Evolutionary conservation across 495 filamentous ascomycete genomes (phyloP).

Genomic region (Durotheca rogersii): DNA sequence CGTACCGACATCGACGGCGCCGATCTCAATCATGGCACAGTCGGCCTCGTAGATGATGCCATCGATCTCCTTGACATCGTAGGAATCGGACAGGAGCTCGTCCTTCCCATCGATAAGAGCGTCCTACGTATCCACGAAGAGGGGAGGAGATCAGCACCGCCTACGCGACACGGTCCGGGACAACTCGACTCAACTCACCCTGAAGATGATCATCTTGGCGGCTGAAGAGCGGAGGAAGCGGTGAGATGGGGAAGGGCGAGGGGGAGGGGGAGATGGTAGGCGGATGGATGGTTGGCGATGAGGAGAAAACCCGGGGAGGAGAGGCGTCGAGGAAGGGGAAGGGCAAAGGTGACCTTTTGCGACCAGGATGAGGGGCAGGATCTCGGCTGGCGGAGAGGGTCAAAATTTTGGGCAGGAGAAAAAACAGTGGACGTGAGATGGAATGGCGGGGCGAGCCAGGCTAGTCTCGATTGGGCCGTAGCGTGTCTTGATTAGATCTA

Average conservation of each 20-base stretch:
- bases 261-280: conserved; percentile 23
- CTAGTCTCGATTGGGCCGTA: conserved; percentile 10
- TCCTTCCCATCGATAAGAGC: conserved; percentile 70
- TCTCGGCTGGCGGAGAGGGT: conserved; percentile 31
- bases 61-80: conserved; percentile 72
- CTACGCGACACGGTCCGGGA: conserved; percentile 1
- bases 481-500: conserved; percentile 28
- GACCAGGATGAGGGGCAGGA: conserved; percentile 39
- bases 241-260: conserved; percentile 19
- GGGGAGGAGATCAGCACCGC: conserved; percentile 21
- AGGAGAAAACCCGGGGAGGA: conserved; percentile 16
- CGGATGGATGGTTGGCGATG: conserved; percentile 8
- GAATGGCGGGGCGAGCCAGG: conserved; percentile 32
- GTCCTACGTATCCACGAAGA: conserved; percentile 60
- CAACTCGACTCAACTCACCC: too few relatives aligned
- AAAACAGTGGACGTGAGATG: conserved; percentile 40
- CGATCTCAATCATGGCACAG: conserved; percentile 81
- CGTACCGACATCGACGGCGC: conserved; percentile 71
- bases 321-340: conserved; percentile 24
- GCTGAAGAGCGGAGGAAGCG: conserved; percentile 22
- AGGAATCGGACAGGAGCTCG: conserved; percentile 96
- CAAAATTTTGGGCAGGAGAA: conserved; percentile 42
- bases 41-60: conserved; percentile 81
- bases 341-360: conserved; percentile 37
- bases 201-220: conserved; percentile 86